Evolutionary conservation across 352 stramenopile genomes (phyloP), one percentile per base, ranked within the genome.

Genomic region (Phytophthora tentaculata): DNA sequence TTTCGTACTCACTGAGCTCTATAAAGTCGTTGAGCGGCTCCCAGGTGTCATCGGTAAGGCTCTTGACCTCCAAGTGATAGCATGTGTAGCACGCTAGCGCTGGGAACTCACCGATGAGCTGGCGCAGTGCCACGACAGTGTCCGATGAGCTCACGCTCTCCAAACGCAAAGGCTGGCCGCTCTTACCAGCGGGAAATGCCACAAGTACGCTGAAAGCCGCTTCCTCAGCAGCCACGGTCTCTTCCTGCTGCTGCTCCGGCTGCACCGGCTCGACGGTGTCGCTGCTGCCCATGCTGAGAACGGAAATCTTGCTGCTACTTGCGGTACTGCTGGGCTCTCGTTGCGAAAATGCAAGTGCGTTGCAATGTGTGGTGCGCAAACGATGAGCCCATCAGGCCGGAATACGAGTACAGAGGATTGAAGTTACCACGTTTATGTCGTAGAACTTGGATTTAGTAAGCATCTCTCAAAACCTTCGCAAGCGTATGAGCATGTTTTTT

Each of bases 21-120:
- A 94, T 83, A 56, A 86, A 96, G 70, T 96, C 89, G 32, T 96
- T 96, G 20, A 96, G 74, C 41, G 81, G 45, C 26, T 68, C 72
- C 80, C 79, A 86, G 7, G 41, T 70, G 23, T 71, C 61, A 29
- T 74, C 63, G 52, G 49, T 44, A 2, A 67, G 37, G 16, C 51
- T 71, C 48, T 76, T 73, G 32, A 76, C 79, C 53, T 96, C 89
- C 29, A 96, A 63, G 64, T 86, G 89, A 76, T 94, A 96, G 73
- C 86, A 94, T 67, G 89, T 96, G 70, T 94, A 90, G 76, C 83
- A 89, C 5, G 89, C 86, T 20, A 96, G 84, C 66, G 76, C 53
- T 13, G 89, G 89, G 73, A 92, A 91, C 74, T 96, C 89, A 64
- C 81, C 86, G 37, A 96, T 73, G 49, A 95, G 73, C 69, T 96